Evolutionary conservation across 2,329 filamentous ascomycete genomes (phyloP).

Genomic region (Chrysoporthe cubensis): DNA sequence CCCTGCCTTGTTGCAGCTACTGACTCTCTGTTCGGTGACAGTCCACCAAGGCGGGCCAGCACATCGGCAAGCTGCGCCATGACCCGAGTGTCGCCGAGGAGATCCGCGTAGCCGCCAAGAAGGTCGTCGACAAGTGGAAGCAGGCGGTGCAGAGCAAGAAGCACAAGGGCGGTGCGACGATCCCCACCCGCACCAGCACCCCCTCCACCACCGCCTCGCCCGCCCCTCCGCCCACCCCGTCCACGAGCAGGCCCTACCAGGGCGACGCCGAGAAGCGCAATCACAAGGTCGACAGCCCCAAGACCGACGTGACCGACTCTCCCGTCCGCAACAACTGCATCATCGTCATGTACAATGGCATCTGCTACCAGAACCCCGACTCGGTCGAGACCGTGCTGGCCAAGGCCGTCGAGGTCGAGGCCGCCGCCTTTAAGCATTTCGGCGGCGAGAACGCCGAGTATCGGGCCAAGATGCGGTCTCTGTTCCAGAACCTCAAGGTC

Average conservation of each 20-base stretch:
- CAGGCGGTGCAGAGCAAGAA: slow-evolving; percentile 73
- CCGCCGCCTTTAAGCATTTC: slow-evolving; percentile 71
- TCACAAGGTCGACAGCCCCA: slow-evolving; percentile 72
- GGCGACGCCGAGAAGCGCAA: slow-evolving; percentile 79
- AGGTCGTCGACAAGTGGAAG: slow-evolving; percentile 89
- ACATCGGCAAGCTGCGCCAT: slow-evolving; percentile 78
- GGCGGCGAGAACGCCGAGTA: slow-evolving; percentile 77
- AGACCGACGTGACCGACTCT: slow-evolving; percentile 79
- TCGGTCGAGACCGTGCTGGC: slow-evolving; percentile 73
- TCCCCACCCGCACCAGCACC: slow-evolving; percentile 46
- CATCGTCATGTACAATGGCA: slow-evolving; percentile 90
- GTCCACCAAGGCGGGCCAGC: slow-evolving; percentile 88
- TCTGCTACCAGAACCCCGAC: slow-evolving; percentile 72
- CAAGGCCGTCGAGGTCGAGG: slow-evolving; percentile 80
- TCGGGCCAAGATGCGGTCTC: slow-evolving; percentile 84
- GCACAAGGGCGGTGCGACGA: slow-evolving; percentile 43
- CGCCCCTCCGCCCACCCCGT: slow-evolving; percentile 39
- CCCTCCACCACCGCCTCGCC: slow-evolving; percentile 60
- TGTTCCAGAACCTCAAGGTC: slow-evolving; percentile 95
- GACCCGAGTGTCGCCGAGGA: slow-evolving; percentile 73
- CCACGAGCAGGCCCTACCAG: slow-evolving; percentile 52
- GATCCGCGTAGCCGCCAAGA: slow-evolving; percentile 74
- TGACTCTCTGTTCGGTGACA: slow-evolving; percentile 36
- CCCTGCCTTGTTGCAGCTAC: not conserved
- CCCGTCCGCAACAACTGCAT: slow-evolving; percentile 81